Evolutionary conservation across 225 moss, liverwort and hornwort species (phyloP).

Genomic region (Pseudoscleropodium purum): DNA sequence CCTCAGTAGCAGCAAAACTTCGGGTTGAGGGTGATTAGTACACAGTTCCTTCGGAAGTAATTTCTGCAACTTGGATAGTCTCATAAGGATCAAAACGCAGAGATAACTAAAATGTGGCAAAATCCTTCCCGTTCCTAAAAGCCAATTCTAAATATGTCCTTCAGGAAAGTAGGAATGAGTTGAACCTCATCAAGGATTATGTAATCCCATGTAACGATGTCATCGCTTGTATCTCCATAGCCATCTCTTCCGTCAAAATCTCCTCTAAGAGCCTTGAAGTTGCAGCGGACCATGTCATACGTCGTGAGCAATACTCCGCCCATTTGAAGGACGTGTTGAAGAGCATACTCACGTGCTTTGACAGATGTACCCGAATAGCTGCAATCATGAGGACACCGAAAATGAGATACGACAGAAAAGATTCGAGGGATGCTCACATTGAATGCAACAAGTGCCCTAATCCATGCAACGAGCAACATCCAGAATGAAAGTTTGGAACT

Average conservation of each 20-base stretch:
- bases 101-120: background rate
- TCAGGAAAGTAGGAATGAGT: background rate
- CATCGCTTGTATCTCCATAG: constrained; percentile 58
- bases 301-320: constrained; percentile 89
- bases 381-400: background rate
- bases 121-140: background rate
- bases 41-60: background rate
- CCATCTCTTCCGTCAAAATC: constrained; percentile 69
- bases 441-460: background rate
- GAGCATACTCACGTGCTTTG: constrained; percentile 59
- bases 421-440: background rate
- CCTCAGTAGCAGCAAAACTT: background rate
- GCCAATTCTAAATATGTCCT: background rate
- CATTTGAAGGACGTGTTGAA: constrained; percentile 63
- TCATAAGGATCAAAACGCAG: background rate
- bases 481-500: background rate
- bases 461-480: background rate
- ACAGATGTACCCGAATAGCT: constrained; percentile 74
- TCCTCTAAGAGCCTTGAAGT: constrained; percentile 71
- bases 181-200: constrained; percentile 83
- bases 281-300: constrained; percentile 96
- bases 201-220: constrained; percentile 83
- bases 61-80: background rate
- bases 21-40: background rate
- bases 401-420: background rate